phyloP scores from a whole-genome alignment of 257 asterid species.

The Jacaranda copaia region DNA sequence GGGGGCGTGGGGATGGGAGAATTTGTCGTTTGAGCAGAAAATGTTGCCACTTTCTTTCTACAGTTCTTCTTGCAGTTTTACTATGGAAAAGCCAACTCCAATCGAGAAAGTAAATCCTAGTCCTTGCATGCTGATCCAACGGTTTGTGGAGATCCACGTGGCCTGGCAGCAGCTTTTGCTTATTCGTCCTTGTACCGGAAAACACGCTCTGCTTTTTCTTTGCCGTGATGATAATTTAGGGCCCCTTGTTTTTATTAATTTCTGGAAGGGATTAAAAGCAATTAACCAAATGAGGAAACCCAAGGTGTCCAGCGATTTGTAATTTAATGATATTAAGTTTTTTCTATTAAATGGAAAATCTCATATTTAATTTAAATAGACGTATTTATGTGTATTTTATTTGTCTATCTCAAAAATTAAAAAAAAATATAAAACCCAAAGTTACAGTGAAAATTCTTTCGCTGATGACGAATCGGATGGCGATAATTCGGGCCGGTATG shows the following conservation, averaged over 20 bases:
- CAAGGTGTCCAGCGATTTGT: no score
- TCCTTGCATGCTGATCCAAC: constrained; percentile 57
- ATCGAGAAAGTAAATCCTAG: constrained; percentile 34
- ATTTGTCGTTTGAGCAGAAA: constrained; percentile 29
- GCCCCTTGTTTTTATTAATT: background rate
- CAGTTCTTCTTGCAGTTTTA: constrained; percentile 61
- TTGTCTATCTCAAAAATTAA: no score
- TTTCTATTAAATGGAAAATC: no score
- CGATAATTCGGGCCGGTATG: constrained; percentile 40
- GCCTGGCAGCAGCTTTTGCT: constrained; percentile 53
- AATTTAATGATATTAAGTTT: no score
- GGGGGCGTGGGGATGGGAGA: background rate
- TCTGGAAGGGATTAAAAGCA: constrained; percentile 29
- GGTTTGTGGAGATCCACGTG: constrained; percentile 42
- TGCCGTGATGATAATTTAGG: constrained; percentile 31
- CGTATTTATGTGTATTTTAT: no score
- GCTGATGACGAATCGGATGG: constrained; percentile 49
- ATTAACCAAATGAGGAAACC: constrained; percentile 54
- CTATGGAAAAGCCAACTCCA: constrained; percentile 36
- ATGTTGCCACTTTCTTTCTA: constrained; percentile 47
- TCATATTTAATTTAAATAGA: no score
- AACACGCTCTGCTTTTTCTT: constrained; percentile 57
- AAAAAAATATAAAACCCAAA: no score
- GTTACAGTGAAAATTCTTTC: constrained; percentile 6
- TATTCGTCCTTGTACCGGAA: constrained; percentile 75